A percentile compares a stretch with the other conserved stretches of the same genome.
Evolutionary conservation across 78 protist genomes (phyloP).

Genomic region (Dictyostelium brefeldianum): DNA sequence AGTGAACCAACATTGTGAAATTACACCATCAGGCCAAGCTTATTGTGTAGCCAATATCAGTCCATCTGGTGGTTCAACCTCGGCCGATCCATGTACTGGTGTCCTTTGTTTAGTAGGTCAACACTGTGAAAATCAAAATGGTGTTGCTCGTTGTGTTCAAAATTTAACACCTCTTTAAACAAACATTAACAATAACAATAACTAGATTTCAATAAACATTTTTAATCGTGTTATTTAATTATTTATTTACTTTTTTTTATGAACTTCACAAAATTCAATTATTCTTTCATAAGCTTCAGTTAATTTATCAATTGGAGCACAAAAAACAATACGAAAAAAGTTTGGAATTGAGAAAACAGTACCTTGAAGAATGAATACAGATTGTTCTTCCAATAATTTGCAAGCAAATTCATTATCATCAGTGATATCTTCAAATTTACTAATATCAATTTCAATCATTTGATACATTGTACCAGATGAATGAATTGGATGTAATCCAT

Average conservation of each 20-base stretch:
- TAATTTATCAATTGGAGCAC: constrained; percentile 90
- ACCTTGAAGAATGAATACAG: constrained; percentile 92
- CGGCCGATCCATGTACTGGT: not conserved
- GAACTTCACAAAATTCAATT: constrained; percentile 84
- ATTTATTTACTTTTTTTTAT: constrained; percentile 29
- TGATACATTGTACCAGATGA: constrained; percentile 96
- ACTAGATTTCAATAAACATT: too few relatives aligned
- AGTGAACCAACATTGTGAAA: too few relatives aligned
- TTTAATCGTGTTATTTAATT: too few relatives aligned
- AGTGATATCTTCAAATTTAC: constrained; percentile 60
- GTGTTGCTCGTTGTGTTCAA: too few relatives aligned
- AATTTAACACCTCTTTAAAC: too few relatives aligned
- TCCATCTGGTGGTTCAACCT: not conserved
- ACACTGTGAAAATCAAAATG: not conserved
- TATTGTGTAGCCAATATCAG: not conserved
- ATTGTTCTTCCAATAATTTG: constrained; percentile 87
- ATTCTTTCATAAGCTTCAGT: constrained; percentile 89
- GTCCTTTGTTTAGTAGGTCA: not conserved
- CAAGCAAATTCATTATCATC: constrained; percentile 85
- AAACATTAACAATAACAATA: too few relatives aligned
- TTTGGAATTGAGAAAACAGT: constrained; percentile 77
- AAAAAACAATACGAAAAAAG: constrained; percentile 91
- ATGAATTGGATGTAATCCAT: constrained; percentile 85
- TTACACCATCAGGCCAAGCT: not conserved
- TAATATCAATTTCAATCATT: constrained; percentile 91